A percentile compares a stretch with the other conserved stretches of the same genome.
Conservation (phyloP, 2,329 filamentous ascomycete genomes). For the Fusarium tricinctum region DNA sequence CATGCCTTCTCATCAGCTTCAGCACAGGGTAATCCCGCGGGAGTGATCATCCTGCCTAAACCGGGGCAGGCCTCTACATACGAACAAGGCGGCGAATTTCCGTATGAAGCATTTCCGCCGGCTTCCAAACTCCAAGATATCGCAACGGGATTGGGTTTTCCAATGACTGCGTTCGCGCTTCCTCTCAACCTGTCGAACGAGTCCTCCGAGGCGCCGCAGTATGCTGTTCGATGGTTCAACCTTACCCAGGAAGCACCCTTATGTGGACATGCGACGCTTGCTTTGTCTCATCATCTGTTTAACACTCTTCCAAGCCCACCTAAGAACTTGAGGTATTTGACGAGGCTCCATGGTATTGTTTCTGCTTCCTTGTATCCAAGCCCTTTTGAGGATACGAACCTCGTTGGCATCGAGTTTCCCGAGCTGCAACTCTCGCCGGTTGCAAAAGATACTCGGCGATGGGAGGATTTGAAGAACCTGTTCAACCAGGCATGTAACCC, state of each 20-base stretch:
- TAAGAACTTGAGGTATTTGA: slow-evolving; percentile 5
- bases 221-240: slow-evolving; percentile 24
- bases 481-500: not conserved
- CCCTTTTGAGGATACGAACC: not conserved
- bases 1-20: slow-evolving; percentile 10
- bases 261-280: slow-evolving; percentile 12
- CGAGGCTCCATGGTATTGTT: slow-evolving; percentile 9
- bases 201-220: slow-evolving; percentile 2
- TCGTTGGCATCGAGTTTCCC: slow-evolving; percentile 17
- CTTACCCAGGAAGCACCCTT: slow-evolving; percentile 12
- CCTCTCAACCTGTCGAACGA: not conserved
- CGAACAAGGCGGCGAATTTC: not conserved
- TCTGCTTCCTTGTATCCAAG: slow-evolving; percentile 7
- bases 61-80: fast-evolving
- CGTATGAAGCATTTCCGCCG: slow-evolving; percentile 2
- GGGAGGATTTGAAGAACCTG: not conserved
- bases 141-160: fast-evolving
- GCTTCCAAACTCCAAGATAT: not conserved
- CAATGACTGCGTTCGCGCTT: not conserved
- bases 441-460: fast-evolving
- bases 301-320: not conserved
- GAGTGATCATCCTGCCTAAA: slow-evolving; percentile 2
- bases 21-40: slow-evolving; percentile 16
- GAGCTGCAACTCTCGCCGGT: slow-evolving; percentile 1
- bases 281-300: slow-evolving; percentile 10